phyloP scores from a whole-genome alignment of 768 basidiomycete species.

The Boletales sp. region DNA sequence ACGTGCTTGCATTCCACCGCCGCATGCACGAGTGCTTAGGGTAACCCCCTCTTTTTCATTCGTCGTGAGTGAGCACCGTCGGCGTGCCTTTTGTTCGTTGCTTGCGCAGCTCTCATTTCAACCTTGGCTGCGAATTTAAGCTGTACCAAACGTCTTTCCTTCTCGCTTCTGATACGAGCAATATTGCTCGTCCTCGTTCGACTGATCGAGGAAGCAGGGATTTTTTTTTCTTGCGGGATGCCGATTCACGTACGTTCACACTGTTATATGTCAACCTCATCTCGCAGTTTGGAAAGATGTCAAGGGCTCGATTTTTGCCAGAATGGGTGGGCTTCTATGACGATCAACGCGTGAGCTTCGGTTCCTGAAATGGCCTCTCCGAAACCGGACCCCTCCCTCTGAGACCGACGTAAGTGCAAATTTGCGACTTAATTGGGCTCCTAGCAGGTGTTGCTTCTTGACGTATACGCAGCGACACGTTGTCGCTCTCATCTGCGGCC shows the following conservation, averaged over 20 bases:
- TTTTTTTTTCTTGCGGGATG: neutral
- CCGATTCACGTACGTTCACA: conserved; percentile 1
- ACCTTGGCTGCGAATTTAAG: conserved; percentile 15
- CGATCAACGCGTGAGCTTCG: conserved; percentile 26
- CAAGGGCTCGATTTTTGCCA: conserved; percentile 20
- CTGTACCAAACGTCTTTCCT: conserved; percentile 1
- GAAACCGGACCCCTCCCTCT: conserved; percentile 8
- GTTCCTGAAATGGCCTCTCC: conserved; percentile 21
- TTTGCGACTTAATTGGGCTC: conserved; percentile 2
- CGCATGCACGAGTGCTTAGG: conserved; percentile 10
- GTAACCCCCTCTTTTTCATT: conserved; percentile 4
- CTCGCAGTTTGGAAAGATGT: conserved; percentile 14
- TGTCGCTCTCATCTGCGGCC: conserved; percentile 1
- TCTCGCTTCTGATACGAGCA: conserved; percentile 1
- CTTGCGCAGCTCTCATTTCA: conserved; percentile 24
- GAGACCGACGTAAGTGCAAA: conserved; percentile 11
- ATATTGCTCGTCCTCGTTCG: neutral
- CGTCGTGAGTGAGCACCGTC: conserved; percentile 4
- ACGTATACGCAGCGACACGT: conserved; percentile 24
- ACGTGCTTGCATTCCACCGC: conserved; percentile 9
- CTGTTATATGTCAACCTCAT: conserved; percentile 1
- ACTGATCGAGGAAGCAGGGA: neutral
- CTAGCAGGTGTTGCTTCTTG: conserved; percentile 12
- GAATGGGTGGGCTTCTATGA: conserved; percentile 19
- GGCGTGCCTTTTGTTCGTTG: conserved; percentile 4